Evolutionary conservation across 2,329 filamentous ascomycete species (phyloP).

Genomic region (Aspergillus sp.): DNA sequence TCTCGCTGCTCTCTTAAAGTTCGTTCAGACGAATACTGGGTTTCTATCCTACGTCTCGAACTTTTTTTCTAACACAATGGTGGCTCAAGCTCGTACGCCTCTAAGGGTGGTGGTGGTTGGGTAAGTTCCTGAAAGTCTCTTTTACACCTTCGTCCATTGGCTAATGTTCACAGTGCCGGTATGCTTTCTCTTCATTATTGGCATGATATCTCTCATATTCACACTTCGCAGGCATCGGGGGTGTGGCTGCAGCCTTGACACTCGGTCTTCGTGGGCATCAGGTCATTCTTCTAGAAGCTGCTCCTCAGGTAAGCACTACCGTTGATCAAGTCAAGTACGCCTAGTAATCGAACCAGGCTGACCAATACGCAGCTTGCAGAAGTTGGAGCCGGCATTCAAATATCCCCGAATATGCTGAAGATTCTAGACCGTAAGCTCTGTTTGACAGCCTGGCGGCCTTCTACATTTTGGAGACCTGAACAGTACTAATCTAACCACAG

Average conservation of each 20-base stretch:
- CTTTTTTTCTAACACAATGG: constrained; percentile 18
- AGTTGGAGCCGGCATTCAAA: constrained; percentile 79
- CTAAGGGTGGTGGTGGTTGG: constrained; percentile 36
- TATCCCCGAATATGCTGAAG: constrained; percentile 76
- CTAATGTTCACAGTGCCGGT: not conserved
- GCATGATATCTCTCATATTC: not conserved
- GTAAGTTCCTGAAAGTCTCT: constrained; percentile 22
- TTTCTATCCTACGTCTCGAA: not conserved
- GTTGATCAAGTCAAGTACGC: not conserved
- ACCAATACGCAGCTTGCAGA: constrained; percentile 28
- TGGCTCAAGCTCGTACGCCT: constrained; percentile 26
- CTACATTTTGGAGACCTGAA: not conserved
- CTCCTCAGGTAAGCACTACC: constrained; percentile 28
- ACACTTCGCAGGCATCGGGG: constrained; percentile 33
- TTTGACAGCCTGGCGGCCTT: too few relatives aligned
- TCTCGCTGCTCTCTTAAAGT: not conserved
- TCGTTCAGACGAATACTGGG: not conserved
- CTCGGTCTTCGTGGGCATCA: constrained; percentile 34
- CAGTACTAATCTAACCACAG: constrained; percentile 15
- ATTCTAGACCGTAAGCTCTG: constrained; percentile 61
- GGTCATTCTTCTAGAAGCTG: constrained; percentile 34
- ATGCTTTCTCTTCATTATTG: not conserved
- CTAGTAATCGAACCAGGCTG: not conserved
- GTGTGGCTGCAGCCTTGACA: constrained; percentile 36
- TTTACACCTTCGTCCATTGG: not conserved